Evolutionary conservation across 2,329 filamentous ascomycete genomes (phyloP), one percentile per base, ranked within the genome.

Genomic region (Diaporthe sp.): DNA sequence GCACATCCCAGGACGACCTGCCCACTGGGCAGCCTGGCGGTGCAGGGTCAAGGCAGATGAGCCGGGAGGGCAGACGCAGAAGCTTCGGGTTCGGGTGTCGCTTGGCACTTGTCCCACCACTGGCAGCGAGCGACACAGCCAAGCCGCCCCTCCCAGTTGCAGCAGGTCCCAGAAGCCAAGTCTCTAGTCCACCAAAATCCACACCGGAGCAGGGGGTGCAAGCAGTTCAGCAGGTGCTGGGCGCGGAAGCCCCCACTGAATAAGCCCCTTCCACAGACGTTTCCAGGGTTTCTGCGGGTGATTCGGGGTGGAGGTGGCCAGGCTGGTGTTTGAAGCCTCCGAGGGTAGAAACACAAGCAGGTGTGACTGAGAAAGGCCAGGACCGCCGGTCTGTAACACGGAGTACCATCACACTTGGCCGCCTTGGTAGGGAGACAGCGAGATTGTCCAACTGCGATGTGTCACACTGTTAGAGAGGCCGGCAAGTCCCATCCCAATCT

Each of bases 261-360:
- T 66, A 66, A 51, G 44, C 63, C 63, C 63, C 44, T 66, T 51
- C 63, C 22, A 51, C 30, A 37, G 44, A 44, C 22, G 30, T 22
- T 66, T 30, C 44, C 63, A 51, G 27, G 44, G 44, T 35, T 51
- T 51, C 63, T 51, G 63, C 30, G 63, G 44, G 63, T 51, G 44
- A 51, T 51, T 66, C 44, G 63, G 30, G 30, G 63, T 51, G 44
- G 61, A 66, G 61, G 61, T 17, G 22, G 44, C 44, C 63, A 51
- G 63, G 63, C 63, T 66, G 63, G 63, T 66, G 63, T 66, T 66
- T 66, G 63, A 66, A 66, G 61, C 44, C 61, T 44, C 53, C 39
- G 25, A 25, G 30, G 7, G 22, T 51, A 66, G 63, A 66, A 66
- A 66, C 63, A 51, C 44, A 12, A 66, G 32, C 44, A 37, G 30